Percentiles rank a stretch among this genome's conserved stretches.
These are phyloP conservation scores for Penicillium sp. DNA, from an alignment of 2,329 filamentous ascomycete species.

Conservation along the genomic window DNA sequence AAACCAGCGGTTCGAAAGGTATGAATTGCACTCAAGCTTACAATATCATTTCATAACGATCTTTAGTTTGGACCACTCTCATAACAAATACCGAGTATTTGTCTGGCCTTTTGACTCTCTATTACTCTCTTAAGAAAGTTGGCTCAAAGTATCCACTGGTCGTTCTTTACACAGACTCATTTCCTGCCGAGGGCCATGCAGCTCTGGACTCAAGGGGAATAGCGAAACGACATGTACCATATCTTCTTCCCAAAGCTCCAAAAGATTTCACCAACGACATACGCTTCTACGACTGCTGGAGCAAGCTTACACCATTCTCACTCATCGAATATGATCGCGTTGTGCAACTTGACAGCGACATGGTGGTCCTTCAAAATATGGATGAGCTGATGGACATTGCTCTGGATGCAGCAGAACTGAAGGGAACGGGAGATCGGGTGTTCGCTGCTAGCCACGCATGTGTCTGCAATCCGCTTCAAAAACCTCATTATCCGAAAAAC, in stretches of 20 bases:
- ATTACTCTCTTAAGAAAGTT: slow-evolving; percentile 64
- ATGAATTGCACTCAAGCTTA: no score
- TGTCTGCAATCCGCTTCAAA: slow-evolving; percentile 75
- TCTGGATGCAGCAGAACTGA: slow-evolving; percentile 53
- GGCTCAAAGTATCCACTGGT: slow-evolving; percentile 69
- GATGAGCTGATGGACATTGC: slow-evolving; percentile 83
- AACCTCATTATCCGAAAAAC: slow-evolving; percentile 68
- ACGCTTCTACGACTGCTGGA: slow-evolving; percentile 87
- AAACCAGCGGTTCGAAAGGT: no score
- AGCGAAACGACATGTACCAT: slow-evolving; percentile 62
- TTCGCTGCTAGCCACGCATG: slow-evolving; percentile 82
- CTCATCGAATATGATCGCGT: slow-evolving; percentile 71
- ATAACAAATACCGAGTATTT: no score
- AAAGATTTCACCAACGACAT: slow-evolving; percentile 70
- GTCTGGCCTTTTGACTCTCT: slow-evolving; percentile 75
- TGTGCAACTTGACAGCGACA: slow-evolving; percentile 81
- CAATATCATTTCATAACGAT: no score
- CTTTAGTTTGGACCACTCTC: no score
- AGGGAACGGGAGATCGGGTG: slow-evolving; percentile 55
- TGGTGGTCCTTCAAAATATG: slow-evolving; percentile 79
- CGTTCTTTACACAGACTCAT: slow-evolving; percentile 73
- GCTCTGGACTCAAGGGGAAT: slow-evolving; percentile 67
- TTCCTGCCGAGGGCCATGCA: slow-evolving; percentile 61
- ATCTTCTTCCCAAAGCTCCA: slow-evolving; percentile 60
- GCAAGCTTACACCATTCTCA: slow-evolving; percentile 73